A percentile compares a stretch with the other conserved stretches of the same genome.
Conservation (phyloP, 805 yeast species). For the Starmerella asiatica region DNA sequence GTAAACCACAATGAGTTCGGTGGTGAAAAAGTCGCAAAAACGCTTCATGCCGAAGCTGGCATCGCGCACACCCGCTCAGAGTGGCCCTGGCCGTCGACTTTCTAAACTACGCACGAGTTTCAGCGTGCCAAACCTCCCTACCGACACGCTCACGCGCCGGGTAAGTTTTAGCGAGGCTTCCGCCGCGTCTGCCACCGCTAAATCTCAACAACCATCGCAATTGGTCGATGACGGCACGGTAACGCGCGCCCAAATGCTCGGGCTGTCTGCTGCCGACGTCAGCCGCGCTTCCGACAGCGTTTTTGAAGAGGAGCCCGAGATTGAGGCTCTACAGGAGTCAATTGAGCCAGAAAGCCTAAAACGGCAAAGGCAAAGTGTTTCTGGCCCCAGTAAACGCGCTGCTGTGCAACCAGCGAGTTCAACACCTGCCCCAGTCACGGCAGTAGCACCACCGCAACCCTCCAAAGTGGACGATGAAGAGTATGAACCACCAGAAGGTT, state of each 20-base stretch:
- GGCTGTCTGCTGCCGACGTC: neutral
- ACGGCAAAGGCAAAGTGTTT: neutral
- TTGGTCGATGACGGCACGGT: neutral
- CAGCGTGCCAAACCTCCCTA: slow-evolving; percentile 10
- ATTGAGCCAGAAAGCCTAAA: too few relatives aligned
- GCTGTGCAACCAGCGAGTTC: neutral
- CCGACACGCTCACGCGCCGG: neutral
- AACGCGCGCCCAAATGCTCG: neutral
- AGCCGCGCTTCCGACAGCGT: neutral
- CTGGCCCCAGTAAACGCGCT: neutral
- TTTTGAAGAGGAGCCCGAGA: neutral
- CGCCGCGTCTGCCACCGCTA: neutral
- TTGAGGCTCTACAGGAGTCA: too few relatives aligned
- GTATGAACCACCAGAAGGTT: slow-evolving; percentile 14
- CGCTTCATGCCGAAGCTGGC: slow-evolving; percentile 25
- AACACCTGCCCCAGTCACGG: neutral
- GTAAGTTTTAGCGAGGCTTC: neutral
- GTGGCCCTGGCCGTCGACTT: slow-evolving; percentile 18
- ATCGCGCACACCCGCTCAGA: slow-evolving; percentile 9
- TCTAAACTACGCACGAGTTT: slow-evolving; percentile 19
- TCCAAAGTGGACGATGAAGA: neutral
- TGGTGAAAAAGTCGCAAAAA: slow-evolving; percentile 26
- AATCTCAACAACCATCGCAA: too few relatives aligned
- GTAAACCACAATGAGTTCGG: slow-evolving; percentile 28
- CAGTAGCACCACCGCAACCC: neutral